Conservation (phyloP, 805 yeast species). For the Starmerella bombi region DNA sequence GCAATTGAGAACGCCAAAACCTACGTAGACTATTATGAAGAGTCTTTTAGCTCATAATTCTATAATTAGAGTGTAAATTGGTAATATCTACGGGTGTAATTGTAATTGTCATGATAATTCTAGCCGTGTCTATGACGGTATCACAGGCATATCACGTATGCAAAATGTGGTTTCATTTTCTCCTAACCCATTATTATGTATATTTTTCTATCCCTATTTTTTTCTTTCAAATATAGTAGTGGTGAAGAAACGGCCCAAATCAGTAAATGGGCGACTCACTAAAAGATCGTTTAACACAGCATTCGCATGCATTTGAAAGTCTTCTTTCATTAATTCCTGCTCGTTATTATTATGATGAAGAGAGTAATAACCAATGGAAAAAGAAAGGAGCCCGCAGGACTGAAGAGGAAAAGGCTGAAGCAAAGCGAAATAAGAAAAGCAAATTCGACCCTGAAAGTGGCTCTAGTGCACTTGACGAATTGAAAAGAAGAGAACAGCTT, state of each 20-base stretch:
- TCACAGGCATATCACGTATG: no score
- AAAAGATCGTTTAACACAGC: constrained; percentile 27
- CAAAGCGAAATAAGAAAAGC: constrained; percentile 47
- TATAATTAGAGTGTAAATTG: background rate
- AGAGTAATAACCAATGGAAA: constrained; percentile 81
- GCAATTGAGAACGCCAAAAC: constrained; percentile 9
- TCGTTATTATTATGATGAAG: constrained; percentile 83
- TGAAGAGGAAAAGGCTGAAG: constrained; percentile 35
- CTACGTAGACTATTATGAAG: constrained; percentile 15
- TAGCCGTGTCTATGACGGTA: no score
- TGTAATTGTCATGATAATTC: no score
- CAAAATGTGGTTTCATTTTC: no score
- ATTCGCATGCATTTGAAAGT: constrained; percentile 58
- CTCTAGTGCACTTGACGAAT: constrained; percentile 29
- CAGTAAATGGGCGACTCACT: constrained; percentile 22
- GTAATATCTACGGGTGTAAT: no score
- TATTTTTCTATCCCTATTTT: background rate
- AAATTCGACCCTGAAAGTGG: constrained; percentile 55
- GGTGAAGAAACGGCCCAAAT: no score
- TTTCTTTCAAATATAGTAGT: background rate
- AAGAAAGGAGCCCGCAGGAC: constrained; percentile 42
- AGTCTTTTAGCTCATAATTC: constrained; percentile 15
- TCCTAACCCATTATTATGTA: no score
- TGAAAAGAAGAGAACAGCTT: constrained; percentile 17
- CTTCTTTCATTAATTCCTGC: constrained; percentile 85